Evolutionary conservation across 2,329 filamentous ascomycete species (phyloP).

Genomic region (Xylaria arbuscula): DNA sequence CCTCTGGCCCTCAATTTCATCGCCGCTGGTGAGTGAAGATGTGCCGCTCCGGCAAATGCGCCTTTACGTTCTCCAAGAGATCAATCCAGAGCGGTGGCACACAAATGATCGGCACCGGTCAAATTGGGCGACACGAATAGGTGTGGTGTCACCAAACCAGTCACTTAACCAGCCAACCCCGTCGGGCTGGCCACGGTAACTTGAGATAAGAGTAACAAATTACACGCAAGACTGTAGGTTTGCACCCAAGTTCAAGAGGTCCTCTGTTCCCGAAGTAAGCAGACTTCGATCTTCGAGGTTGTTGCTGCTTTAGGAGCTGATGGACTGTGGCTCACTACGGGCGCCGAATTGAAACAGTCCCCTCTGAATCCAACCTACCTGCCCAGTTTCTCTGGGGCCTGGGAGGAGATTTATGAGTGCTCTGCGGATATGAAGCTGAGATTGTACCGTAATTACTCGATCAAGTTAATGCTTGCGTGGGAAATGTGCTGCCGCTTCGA

Average conservation of each 20-base stretch:
- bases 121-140: constrained; percentile 13
- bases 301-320: constrained; percentile 41
- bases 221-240: constrained; percentile 56
- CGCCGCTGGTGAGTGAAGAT: constrained; percentile 83
- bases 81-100: constrained; percentile 73
- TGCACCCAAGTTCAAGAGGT: constrained; percentile 57
- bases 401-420: constrained; percentile 54
- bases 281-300: constrained; percentile 15
- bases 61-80: constrained; percentile 47
- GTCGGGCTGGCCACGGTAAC: constrained; percentile 15
- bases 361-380: constrained; percentile 63
- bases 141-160: constrained; percentile 3
- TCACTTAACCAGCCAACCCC: constrained; percentile 1
- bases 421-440: constrained; percentile 78
- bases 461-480: constrained; percentile 99
- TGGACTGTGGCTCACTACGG: constrained; percentile 82
- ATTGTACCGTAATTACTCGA: constrained; percentile 96
- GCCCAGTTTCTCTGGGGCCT: constrained; percentile 17
- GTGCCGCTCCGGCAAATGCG: constrained; percentile 45
- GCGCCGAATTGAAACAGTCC: constrained; percentile 72
- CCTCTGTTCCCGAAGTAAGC: constrained; percentile 33
- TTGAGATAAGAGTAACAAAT: constrained; percentile 44
- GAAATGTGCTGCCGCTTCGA: constrained; percentile 93
- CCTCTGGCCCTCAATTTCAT: constrained; percentile 90
- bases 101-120: constrained; percentile 37